phyloP scores from a whole-genome alignment of 164 flowering plant species.

The Liriodendron chinense region DNA sequence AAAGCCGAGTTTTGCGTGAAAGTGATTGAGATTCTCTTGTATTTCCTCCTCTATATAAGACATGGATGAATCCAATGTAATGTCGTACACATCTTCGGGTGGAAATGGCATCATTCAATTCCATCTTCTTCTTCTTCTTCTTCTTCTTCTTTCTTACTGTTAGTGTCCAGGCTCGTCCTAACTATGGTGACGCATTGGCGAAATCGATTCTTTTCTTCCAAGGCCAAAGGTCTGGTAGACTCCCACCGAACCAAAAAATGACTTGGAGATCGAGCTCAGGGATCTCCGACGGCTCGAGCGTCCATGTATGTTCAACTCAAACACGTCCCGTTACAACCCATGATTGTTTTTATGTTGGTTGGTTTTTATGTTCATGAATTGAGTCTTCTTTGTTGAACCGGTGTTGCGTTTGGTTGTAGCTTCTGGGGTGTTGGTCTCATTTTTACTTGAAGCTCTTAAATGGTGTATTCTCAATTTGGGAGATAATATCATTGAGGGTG shows the following conservation, averaged over 20 bases:
- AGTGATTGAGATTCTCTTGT: constrained; percentile 5
- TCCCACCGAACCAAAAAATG: constrained; percentile 44
- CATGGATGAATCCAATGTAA: neutral
- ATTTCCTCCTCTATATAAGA: constrained; percentile 3
- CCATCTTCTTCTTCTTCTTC: constrained; percentile 8
- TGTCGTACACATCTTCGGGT: neutral
- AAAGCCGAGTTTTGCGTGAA: constrained; percentile 22
- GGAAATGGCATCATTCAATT: constrained; percentile 16
- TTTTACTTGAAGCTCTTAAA: too few species aligned
- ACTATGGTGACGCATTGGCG: constrained; percentile 67
- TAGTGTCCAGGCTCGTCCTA: constrained; percentile 34
- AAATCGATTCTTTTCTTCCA: constrained; percentile 74
- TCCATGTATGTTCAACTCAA: constrained; percentile 31
- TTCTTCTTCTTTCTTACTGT: constrained; percentile 7
- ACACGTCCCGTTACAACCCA: neutral
- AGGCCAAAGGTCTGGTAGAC: constrained; percentile 80
- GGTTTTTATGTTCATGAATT: too few species aligned
- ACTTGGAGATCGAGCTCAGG: constrained; percentile 69
- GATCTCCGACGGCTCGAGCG: constrained; percentile 51
- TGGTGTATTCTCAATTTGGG: too few species aligned
- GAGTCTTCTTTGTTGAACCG: too few species aligned
- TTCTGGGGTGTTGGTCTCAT: too few species aligned
- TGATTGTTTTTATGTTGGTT: neutral
- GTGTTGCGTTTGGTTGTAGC: too few species aligned
- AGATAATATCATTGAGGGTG: too few species aligned